These are phyloP conservation scores for Fomitopsis serialis DNA, from an alignment of 768 basidiomycete genomes.

Conservation along the genomic window DNA sequence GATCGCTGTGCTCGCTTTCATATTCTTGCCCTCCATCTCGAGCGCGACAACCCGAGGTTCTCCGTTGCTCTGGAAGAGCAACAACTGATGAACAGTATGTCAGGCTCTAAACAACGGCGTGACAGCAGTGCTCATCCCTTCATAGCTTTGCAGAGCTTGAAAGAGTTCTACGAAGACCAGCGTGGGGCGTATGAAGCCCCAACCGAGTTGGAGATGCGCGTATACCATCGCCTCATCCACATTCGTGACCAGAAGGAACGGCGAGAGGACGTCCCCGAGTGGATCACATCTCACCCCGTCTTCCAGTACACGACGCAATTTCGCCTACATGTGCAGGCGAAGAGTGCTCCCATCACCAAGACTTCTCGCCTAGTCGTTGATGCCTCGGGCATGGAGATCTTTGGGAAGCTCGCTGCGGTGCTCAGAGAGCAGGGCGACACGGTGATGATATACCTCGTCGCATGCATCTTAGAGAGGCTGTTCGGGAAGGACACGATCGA, in stretches of 20 bases:
- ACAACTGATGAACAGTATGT: slow-evolving; percentile 86
- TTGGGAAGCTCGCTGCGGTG: slow-evolving; percentile 53
- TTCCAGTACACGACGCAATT: slow-evolving; percentile 82
- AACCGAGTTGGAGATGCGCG: slow-evolving; percentile 92
- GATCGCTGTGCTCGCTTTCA: slow-evolving; percentile 94
- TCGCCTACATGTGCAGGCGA: slow-evolving; percentile 72
- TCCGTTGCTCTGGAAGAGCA: slow-evolving; percentile 75
- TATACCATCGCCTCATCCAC: slow-evolving; percentile 90
- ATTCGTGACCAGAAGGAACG: slow-evolving; percentile 81
- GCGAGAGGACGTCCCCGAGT: slow-evolving; percentile 63
- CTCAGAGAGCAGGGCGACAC: slow-evolving; percentile 60
- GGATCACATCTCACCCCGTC: slow-evolving; percentile 66
- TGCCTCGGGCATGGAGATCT: slow-evolving; percentile 60
- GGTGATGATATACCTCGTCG: slow-evolving; percentile 81
- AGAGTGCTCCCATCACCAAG: slow-evolving; percentile 71
- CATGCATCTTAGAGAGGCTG: slow-evolving; percentile 81
- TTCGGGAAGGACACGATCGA: slow-evolving; percentile 81
- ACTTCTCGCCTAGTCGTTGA: slow-evolving; percentile 61
- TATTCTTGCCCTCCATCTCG: slow-evolving; percentile 70
- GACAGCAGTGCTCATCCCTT: neutral
- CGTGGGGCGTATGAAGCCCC: slow-evolving; percentile 59
- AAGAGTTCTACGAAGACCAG: slow-evolving; percentile 90
- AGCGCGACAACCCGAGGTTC: slow-evolving; percentile 54
- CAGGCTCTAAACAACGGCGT: neutral
- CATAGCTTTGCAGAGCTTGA: slow-evolving; percentile 86